Evolutionary conservation across 495 filamentous ascomycete species (phyloP), one percentile per base, ranked within the genome.

Genomic region (Annulohypoxylon maeteangense): DNA sequence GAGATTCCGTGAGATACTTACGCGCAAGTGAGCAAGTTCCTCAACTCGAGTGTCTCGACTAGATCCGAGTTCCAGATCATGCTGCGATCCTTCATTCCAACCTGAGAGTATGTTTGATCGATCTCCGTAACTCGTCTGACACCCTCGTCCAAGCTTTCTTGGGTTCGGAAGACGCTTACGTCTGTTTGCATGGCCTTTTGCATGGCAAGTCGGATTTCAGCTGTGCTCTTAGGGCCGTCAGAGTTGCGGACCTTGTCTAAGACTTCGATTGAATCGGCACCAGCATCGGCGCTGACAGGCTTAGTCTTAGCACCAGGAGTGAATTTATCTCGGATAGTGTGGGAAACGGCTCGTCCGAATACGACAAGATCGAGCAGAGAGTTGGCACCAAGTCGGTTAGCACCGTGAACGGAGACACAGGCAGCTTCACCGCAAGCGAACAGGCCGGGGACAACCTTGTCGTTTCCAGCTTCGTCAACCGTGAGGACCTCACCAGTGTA

Each of bases 41-140:
- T 85, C 75, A 98, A 85, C 83, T 98, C 95, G 44, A 98, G 87
- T 27, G 94, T 96, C 88, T 98, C 95, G 60, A 97, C 92, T 29
- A 98, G 87, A 75, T 98, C 95, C 38, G 92, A 93, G 89, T 98
- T 98, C 95, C 95, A 98, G 84, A 98, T 97, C 95, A 98, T 97
- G 88, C 92, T 94, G 77, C 95, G 91, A 80, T 98, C 95, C 87
- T 96, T 97, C 81, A 92, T 97, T 75, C 92, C 92, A 67, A 98
- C 89, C 78, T 97, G 87, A 58, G 78, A 72, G 83, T 91, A 98
- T 68, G 84, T 89, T 75, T 88, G 80, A 79, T 98, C 95, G 73
- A 98, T 90, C 67, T 91, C 86, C 74, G 82, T 87, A 74, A 98
- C 92, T 81, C 87, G 91, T 76, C 82, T 78, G 44, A 95, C 92